Base-by-base conservation (phyloP, 306 rosid genomes). In the Rosa multiflora region DNA sequence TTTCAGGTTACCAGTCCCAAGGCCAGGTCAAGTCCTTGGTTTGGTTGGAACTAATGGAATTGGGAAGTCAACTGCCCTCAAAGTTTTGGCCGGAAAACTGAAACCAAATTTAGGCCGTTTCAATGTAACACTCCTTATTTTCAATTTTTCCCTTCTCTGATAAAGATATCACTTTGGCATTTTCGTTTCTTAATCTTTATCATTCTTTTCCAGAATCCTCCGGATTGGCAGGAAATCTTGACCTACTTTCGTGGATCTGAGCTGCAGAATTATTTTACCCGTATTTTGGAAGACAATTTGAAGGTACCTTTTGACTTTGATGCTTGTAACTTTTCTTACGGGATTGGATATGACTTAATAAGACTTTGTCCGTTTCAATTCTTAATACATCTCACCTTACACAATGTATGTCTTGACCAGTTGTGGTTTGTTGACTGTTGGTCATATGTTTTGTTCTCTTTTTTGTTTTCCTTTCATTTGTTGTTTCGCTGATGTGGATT, bases 1-100 rank as follows among this genome's bases (percentile, higher is more conserved):
- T 83, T 71, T 64, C 85, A 95, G 99, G 97, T 75, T 95, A 74
- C 99, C 99, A 0, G 93, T 93, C 76, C 99, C 99, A 3, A 89
- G 98, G 88, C 99, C 99, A 0, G 99, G 99, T 55, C 98, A 95
- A 78, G 99, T 95, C 80, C 97, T 95, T 75, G 99, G 99, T 17
- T 84, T 95, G 87, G 99, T 95, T 76, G 99, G 99, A 67, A 93
- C 97, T 2, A 95, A 95, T 73, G 99, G 99, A 58, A 95, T 93
- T 78, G 99, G 99, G 71, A 95, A 95, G 86, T 95, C 99, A 70
- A 95, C 99, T 63, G 99, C 99, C 40, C 98, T 95, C 29, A 93
- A 95, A 87, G 97, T 95, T 73, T 87, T 95, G 91, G 98, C 98
- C 23, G 99, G 99, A 46, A 89, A 93, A 76, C 81, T 95, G 89